Conservation (phyloP, 1,284 basidiomycete genomes). For the Marasmius fiardii region DNA sequence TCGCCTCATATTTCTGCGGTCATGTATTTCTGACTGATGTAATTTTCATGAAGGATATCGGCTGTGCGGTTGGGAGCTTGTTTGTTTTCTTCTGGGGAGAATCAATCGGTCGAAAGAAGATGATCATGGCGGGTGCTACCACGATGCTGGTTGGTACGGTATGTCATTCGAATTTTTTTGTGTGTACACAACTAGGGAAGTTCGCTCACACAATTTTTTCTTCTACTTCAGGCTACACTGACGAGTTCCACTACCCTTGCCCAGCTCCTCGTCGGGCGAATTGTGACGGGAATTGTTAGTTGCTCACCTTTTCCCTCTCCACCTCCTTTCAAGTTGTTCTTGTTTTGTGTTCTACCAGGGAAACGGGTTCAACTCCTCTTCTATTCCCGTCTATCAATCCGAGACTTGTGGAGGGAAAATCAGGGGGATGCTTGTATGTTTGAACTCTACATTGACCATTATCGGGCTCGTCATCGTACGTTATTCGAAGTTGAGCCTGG, state of each 20-base stretch:
- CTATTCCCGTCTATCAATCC: slow-evolving; percentile 42
- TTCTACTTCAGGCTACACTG: slow-evolving; percentile 24
- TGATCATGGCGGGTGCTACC: slow-evolving; percentile 37
- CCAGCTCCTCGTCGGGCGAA: slow-evolving; percentile 48
- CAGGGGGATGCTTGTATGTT: slow-evolving; percentile 42
- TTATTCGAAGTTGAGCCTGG: background rate
- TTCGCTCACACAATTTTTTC: too few relatives aligned
- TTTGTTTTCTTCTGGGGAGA: slow-evolving; percentile 40
- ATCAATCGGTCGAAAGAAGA: slow-evolving; percentile 36
- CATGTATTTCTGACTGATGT: background rate
- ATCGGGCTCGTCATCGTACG: slow-evolving; percentile 42
- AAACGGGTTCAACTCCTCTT: slow-evolving; percentile 46
- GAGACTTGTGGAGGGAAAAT: slow-evolving; percentile 43
- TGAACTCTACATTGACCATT: slow-evolving; percentile 46
- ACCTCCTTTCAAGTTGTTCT: background rate
- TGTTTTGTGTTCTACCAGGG: slow-evolving; percentile 24
- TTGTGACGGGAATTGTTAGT: slow-evolving; percentile 46
- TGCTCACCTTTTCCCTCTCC: background rate
- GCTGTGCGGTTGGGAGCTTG: slow-evolving; percentile 35
- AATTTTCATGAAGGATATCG: slow-evolving; percentile 30
- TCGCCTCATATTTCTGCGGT: too few relatives aligned
- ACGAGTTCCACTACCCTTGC: slow-evolving; percentile 36
- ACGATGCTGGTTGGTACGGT: slow-evolving; percentile 45
- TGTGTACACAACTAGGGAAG: background rate
- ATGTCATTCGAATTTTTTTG: slow-evolving; percentile 15